Base-by-base conservation (phyloP, 1,139 yeast genomes). In the Arxiozyma heterogenica region DNA sequence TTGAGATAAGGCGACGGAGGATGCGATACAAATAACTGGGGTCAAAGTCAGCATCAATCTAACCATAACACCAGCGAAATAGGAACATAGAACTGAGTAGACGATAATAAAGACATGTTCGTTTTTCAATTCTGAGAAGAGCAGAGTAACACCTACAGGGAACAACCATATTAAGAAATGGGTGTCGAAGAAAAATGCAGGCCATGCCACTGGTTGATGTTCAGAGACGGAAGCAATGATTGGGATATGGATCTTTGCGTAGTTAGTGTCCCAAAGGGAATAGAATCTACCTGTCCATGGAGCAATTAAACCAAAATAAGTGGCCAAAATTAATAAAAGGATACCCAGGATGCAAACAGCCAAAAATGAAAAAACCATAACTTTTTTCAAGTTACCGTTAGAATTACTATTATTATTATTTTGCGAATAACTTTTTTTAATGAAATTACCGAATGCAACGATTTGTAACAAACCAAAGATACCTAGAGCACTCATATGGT, bases 121-220 rank as follows among this genome's bases (percentile, higher is more conserved):
- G 67, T 93, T 89, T 54, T 83, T 80, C 67, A 94, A 77, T 58
- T 93, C 97, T 71, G 87, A 87, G 80, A 94, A 86, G 62, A 93
- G 80, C 63, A 93, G 73, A 73, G 87, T 93, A 54, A 94, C 85
- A 61, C 98, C 99, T 3, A 93, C 97, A 51, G 99, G 99, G 88
- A 94, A 93, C 62, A 94, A 78, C 98, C 98, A 94, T 64, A 93
- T 87, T 72, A 94, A 77, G 77, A 93, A 81, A 65, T 84, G 87
- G 51, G 94, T 84, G 71, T 94, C 99, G 70, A 93, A 89, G 79
- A 89, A 93, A 73, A 93, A 94, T 12, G 97, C 83, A 17, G 98
- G 96, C 99, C 99, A 94, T 15, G 98, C 96, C 25, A 98, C 93
- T 56, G 99, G 99, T 76, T 94, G 99, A 76, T 94, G 99, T 74